phyloP scores from a whole-genome alignment of 2,329 filamentous ascomycete genomes.

The Helotiales sp. region DNA sequence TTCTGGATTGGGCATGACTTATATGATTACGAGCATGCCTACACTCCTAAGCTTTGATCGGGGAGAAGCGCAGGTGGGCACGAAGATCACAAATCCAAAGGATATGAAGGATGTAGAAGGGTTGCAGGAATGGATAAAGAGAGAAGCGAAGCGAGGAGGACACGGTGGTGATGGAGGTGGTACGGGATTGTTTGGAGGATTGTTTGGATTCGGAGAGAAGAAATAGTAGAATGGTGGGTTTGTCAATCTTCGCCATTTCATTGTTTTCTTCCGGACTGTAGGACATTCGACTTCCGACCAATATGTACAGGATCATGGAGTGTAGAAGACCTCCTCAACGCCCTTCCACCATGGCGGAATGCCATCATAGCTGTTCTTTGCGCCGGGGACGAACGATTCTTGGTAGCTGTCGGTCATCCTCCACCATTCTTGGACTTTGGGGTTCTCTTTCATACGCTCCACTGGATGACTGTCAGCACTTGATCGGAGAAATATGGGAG shows the following conservation, averaged over 20 bases:
- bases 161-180: slow-evolving; percentile 52
- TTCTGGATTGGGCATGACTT: slow-evolving; percentile 54
- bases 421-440: slow-evolving; percentile 80
- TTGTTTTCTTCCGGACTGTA: slow-evolving; percentile 15
- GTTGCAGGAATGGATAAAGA: slow-evolving; percentile 58
- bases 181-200: slow-evolving; percentile 49
- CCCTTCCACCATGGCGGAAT: slow-evolving; percentile 71
- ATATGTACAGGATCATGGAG: slow-evolving; percentile 46
- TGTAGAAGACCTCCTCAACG: slow-evolving; percentile 72
- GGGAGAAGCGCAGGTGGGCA: slow-evolving; percentile 55
- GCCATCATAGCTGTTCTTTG: slow-evolving; percentile 61
- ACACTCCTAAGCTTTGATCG: slow-evolving; percentile 63
- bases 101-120: slow-evolving; percentile 55
- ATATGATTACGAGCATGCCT: slow-evolving; percentile 63
- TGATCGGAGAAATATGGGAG: neutral
- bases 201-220: slow-evolving; percentile 42
- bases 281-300: neutral
- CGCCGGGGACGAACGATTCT: slow-evolving; percentile 65
- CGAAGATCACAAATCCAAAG: slow-evolving; percentile 55
- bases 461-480: slow-evolving; percentile 44
- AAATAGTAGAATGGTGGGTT: slow-evolving; percentile 28
- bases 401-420: slow-evolving; percentile 79
- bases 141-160: slow-evolving; percentile 54
- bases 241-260: slow-evolving; percentile 14
- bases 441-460: slow-evolving; percentile 74